Base-by-base conservation (phyloP, 345 rosid species). In the Geranium rotundifolium region DNA sequence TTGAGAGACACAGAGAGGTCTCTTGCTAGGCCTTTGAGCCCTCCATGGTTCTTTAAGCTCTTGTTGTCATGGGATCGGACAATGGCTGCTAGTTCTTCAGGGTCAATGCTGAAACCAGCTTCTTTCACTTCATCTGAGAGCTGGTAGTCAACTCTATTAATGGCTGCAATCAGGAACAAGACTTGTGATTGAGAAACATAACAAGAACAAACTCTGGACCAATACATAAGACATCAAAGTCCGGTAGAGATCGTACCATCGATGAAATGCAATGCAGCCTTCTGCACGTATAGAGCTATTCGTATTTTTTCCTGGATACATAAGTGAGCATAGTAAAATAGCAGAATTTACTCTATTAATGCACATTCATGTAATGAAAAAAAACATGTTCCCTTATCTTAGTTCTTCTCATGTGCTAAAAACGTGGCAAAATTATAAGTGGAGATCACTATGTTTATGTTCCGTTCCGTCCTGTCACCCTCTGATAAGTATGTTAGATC, bases 211-310 rank as follows among this genome's bases (percentile, higher is more conserved):
- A 23, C 27, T 23, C 27, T 23, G 27, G 27, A 34, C 41, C 41
- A 34, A 34, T 34, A 34, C 41, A 34, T 34, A 34, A 34, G 41
- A 34, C 41, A 34, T 34, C 7, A 34, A 4, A 34, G 41, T 19
- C 17, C 46, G 30, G 29, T 49, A 41, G 46, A 18, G 29, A 31
- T 23, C n/a, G 60, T 86, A 93, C 99, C 99, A 76, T 87, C 97
- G 69, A 90, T 79, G 70, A 90, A 93, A 65, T 80, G 85, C 65
- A 87, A 73, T 71, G 99, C 97, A 54, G 99, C 97, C 77, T 84
- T 86, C 73, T 84, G 90, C 72, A 93, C 97, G 74, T 78, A 84
- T 71, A 93, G 84, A 19, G 91, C 99, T 54, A 89, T 88, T 57
- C 96, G 85, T 69, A 93, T 86, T 74, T 87, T 86, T 74, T 93